Base-by-base conservation (phyloP, 2,329 filamentous ascomycete genomes). In the Elsinoe perseae region DNA sequence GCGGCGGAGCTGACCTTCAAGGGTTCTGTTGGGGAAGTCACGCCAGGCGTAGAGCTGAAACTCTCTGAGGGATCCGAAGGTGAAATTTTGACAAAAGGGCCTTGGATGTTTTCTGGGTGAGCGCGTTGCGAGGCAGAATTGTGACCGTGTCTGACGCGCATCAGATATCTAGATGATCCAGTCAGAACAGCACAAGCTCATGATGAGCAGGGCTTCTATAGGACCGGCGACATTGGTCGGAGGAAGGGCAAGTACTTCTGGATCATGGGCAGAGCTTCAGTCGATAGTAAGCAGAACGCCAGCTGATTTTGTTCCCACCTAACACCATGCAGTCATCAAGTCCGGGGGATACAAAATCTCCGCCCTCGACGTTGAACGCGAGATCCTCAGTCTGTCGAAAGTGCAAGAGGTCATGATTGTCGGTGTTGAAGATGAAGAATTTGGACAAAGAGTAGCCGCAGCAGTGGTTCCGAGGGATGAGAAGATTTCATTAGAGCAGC, bases 281-380 rank as follows among this genome's bases (percentile, higher is more conserved):
- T 78, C 5, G 77, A 80, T 59, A 71, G 54, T 56, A 36, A 18
- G 32, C 32, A 36, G n/a, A 3, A 36, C 10, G 54, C 25, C 14
- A 23, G 6, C 7, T 12, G 1, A 18, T 2, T 25, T 14, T 7
- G 30, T 21, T 2, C 27, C 25, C 20, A 16, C 20, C 36, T 54
- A 8, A 54, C 50, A 14, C 25, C 16, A 12, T 8, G 12, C 23
- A 56, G 54, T 81, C 28, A 79, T 81, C 64, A 80, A 81, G 60
- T 76, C 74, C 0, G 77, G 78, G 14, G 78, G 78, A 0, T 80
- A 80, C 61, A 80, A 80, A 65, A 75, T 80, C 32, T 78, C 75
- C 0, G 77, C 78, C 0, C 65, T 80, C 9, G 78, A 80, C 50
- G 76, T 80, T 27, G 78, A 80, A 63, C 70, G 77, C 16, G 77